phyloP scores from a whole-genome alignment of 2,329 filamentous ascomycete genomes.

The Colletotrichum gigasporum region DNA sequence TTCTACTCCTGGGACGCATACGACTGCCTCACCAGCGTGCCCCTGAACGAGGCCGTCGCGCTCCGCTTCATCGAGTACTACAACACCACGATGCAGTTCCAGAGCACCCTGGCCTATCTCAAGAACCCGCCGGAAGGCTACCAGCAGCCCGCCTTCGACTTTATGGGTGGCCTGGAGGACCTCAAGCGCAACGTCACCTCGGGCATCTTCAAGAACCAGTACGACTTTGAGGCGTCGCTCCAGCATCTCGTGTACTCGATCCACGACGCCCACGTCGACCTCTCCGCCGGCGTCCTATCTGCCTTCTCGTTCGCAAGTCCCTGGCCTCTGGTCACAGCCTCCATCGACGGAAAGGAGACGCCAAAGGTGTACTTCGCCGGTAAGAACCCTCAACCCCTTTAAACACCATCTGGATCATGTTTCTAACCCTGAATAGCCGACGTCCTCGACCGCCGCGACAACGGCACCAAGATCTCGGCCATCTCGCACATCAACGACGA shows the following conservation, averaged over 20 bases:
- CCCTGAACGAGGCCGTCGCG: conserved; percentile 13
- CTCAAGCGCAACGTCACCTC: conserved; percentile 11
- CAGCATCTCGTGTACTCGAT: conserved; percentile 20
- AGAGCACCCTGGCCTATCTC: conserved; percentile 13
- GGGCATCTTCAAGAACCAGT: conserved; percentile 14
- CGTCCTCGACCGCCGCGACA: not conserved
- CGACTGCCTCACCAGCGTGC: conserved; percentile 13
- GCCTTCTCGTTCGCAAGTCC: conserved; percentile 23
- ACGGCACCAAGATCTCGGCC: conserved; percentile 3
- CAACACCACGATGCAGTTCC: conserved; percentile 27
- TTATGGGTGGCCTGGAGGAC: not conserved
- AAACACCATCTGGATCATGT: too few species aligned
- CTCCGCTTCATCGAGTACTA: conserved; percentile 26
- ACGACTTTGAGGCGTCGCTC: conserved; percentile 12
- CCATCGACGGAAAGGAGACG: conserved; percentile 14
- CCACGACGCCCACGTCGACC: conserved; percentile 15
- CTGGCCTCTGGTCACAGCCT: conserved; percentile 5
- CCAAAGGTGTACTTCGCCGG: conserved; percentile 22
- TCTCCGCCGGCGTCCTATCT: conserved; percentile 9
- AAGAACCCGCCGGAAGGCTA: conserved; percentile 18
- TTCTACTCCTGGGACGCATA: conserved; percentile 12
- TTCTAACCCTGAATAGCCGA: not conserved
- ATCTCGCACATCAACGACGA: conserved; percentile 19
- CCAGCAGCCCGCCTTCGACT: conserved; percentile 18
- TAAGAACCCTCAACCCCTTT: not conserved